Conservation (phyloP, 2,329 filamentous ascomycete genomes). For the Fusarium buxicola region DNA sequence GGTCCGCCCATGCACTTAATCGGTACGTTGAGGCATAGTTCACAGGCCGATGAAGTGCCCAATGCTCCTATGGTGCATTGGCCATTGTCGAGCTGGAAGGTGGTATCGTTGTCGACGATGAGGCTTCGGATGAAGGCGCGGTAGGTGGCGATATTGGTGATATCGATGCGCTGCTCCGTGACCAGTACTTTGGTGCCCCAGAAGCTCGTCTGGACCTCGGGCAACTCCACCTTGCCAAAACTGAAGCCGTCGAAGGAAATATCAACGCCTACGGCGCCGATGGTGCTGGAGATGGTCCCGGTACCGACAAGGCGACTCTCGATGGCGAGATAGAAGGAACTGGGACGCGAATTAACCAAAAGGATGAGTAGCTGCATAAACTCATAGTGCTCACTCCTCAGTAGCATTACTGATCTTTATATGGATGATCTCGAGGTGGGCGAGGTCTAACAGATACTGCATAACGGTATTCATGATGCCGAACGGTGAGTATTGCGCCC, state of each 20-base stretch:
- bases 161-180: slow-evolving; percentile 44
- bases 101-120: slow-evolving; percentile 44
- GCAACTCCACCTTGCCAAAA: slow-evolving; percentile 49
- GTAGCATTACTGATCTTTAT: slow-evolving; percentile 49
- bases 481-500: slow-evolving; percentile 12
- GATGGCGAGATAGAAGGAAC: slow-evolving; percentile 47
- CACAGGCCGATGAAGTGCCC: slow-evolving; percentile 34
- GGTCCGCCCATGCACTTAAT: slow-evolving; percentile 46
- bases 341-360: slow-evolving; percentile 22
- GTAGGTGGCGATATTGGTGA: slow-evolving; percentile 46
- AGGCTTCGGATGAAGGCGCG: slow-evolving; percentile 49
- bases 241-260: slow-evolving; percentile 46
- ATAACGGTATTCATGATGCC: slow-evolving; percentile 46
- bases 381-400: slow-evolving; percentile 43
- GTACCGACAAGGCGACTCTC: slow-evolving; percentile 48
- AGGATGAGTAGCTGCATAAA: background rate
- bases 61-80: slow-evolving; percentile 45
- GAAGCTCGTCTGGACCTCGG: slow-evolving; percentile 46
- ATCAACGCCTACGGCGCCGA: slow-evolving; percentile 46
- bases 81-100: slow-evolving; percentile 47
- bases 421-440: slow-evolving; percentile 44
- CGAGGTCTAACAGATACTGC: slow-evolving; percentile 45
- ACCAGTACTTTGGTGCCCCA: slow-evolving; percentile 45
- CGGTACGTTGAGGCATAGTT: slow-evolving; percentile 43
- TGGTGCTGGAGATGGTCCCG: slow-evolving; percentile 47